Evolutionary conservation across 2,329 filamentous ascomycete species (phyloP).

Genomic region (Daldinia sp.): DNA sequence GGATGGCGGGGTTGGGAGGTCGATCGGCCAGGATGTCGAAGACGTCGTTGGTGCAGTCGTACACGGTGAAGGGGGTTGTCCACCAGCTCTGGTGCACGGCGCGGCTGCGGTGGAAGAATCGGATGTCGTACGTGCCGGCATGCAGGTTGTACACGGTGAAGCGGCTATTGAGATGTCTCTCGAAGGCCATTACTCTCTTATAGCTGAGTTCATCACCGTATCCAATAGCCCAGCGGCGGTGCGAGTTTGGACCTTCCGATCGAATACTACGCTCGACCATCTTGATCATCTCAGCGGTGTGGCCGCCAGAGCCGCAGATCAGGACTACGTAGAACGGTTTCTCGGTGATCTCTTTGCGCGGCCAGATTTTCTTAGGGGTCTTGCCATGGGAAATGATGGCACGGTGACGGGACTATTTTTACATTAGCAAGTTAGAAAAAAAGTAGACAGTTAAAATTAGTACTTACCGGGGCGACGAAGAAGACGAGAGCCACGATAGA

Average conservation of each 20-base stretch:
- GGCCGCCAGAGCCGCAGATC: constrained; percentile 91
- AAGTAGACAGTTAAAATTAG: background rate
- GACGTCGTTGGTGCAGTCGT: constrained; percentile 74
- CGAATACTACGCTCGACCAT: constrained; percentile 75
- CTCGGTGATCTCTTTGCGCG: background rate
- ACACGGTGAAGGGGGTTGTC: constrained; percentile 76
- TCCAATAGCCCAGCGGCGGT: constrained; percentile 85
- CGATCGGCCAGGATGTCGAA: constrained; percentile 63
- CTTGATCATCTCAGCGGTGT: constrained; percentile 93
- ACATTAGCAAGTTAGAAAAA: constrained; percentile 19
- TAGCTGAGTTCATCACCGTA: constrained; percentile 80
- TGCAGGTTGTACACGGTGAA: constrained; percentile 42
- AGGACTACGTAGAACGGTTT: constrained; percentile 72
- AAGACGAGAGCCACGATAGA: constrained; percentile 8
- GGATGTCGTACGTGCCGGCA: constrained; percentile 70
- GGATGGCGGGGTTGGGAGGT: constrained; percentile 46
- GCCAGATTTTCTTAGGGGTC: background rate
- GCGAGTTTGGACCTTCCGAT: constrained; percentile 61
- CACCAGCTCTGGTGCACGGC: constrained; percentile 83
- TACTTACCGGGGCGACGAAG: constrained; percentile 20
- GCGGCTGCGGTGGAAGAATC: constrained; percentile 79
- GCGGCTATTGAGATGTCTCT: constrained; percentile 50
- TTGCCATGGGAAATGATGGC: background rate
- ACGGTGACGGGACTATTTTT: constrained; percentile 20
- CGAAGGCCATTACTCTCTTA: constrained; percentile 71